These are phyloP conservation scores for Pichia scutulata DNA, from an alignment of 805 yeast species.

Conservation along the genomic window DNA sequence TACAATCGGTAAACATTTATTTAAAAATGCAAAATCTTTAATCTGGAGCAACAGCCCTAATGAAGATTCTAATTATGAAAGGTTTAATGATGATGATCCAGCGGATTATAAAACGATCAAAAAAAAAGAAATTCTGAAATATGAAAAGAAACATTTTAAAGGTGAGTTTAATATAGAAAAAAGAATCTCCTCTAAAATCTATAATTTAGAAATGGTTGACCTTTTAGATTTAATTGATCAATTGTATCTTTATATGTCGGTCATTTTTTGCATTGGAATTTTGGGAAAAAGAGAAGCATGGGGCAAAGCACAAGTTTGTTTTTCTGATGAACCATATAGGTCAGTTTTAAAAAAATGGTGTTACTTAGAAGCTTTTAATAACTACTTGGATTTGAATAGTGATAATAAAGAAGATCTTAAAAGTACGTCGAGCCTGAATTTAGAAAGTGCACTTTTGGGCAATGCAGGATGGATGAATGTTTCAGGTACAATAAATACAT, in stretches of 20 bases:
- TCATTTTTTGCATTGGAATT: constrained; percentile 19
- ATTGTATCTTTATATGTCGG: constrained; percentile 19
- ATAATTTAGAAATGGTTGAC: constrained; percentile 1
- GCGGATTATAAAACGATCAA: not conserved
- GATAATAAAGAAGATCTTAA: not conserved
- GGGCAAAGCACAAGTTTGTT: constrained; percentile 24
- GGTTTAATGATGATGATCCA: not conserved
- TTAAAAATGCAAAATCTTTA: not conserved
- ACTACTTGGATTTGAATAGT: constrained; percentile 1
- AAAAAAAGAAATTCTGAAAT: not conserved
- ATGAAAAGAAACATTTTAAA: not conserved
- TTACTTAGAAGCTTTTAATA: constrained; percentile 2
- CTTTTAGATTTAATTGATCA: constrained; percentile 11
- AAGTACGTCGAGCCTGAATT: not conserved
- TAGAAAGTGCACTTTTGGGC: not conserved
- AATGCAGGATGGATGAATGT: constrained; percentile 8
- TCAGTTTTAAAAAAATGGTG: constrained; percentile 16
- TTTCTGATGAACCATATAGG: constrained; percentile 16
- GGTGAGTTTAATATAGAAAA: not conserved
- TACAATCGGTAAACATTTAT: not conserved
- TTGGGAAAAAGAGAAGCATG: constrained; percentile 22
- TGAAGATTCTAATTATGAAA: not conserved
- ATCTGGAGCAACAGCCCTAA: not conserved
- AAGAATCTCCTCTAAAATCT: not conserved
- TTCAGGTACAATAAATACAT: not conserved